Evolutionary conservation across 208 protist genomes (phyloP).

Genomic region (Trypanosomatidae sp.): DNA sequence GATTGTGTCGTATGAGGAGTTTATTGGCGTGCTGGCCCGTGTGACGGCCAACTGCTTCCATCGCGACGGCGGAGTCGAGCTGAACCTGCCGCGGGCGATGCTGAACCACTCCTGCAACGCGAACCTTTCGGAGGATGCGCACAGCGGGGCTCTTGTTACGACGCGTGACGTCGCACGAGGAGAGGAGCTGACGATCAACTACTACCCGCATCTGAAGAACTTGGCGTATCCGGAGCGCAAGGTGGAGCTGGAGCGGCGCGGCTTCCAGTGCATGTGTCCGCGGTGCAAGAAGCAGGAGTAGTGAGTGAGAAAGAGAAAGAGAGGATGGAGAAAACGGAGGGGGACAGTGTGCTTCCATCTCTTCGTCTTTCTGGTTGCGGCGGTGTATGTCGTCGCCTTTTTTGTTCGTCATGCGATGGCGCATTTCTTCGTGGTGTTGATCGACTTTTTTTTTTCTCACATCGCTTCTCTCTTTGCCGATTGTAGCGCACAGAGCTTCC

Average conservation of each 20-base stretch:
- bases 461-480: neutral
- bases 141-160: slow-evolving; percentile 47
- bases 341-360: no score
- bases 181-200: slow-evolving; percentile 75
- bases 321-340: neutral
- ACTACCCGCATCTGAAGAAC: slow-evolving; percentile 73
- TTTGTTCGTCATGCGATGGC: no score
- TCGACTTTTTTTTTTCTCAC: neutral
- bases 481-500: no score
- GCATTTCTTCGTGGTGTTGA: no score
- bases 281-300: slow-evolving; percentile 30
- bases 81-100: slow-evolving; percentile 71
- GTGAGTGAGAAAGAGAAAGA: neutral
- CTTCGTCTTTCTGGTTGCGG: no score
- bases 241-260: slow-evolving; percentile 43
- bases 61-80: slow-evolving; percentile 50
- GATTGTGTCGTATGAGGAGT: slow-evolving; percentile 79
- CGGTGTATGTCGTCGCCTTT: no score
- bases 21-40: slow-evolving; percentile 67
- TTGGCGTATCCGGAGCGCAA: slow-evolving; percentile 52
- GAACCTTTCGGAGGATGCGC: slow-evolving; percentile 60
- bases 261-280: slow-evolving; percentile 60
- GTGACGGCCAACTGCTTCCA: slow-evolving; percentile 80
- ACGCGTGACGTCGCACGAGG: slow-evolving; percentile 47
- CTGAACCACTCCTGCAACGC: slow-evolving; percentile 84